phyloP scores from a whole-genome alignment of 441 rosid species.

The Erodium texanum region DNA sequence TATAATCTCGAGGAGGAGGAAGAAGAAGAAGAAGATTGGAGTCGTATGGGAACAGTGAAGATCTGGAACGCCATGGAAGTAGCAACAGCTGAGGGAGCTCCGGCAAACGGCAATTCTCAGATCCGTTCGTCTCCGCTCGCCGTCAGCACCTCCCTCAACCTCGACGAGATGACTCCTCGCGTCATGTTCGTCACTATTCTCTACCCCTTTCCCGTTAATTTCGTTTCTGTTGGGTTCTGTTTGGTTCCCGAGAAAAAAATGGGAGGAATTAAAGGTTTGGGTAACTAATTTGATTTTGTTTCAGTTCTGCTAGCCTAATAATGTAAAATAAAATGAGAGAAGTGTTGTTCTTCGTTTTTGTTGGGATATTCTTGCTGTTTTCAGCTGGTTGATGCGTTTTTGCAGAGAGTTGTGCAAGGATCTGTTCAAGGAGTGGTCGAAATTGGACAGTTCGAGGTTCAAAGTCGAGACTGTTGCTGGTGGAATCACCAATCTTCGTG shows the following conservation, averaged over 20 bases:
- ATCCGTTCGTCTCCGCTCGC: conserved; percentile 38
- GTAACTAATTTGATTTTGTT: no score
- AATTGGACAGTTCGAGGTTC: conserved; percentile 57
- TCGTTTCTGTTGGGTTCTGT: background rate
- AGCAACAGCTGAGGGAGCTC: conserved; percentile 10
- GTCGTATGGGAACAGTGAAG: conserved; percentile 35
- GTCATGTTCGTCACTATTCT: conserved; percentile 40
- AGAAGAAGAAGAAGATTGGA: background rate
- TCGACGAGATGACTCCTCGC: conserved; percentile 41
- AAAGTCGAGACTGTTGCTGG: conserved; percentile 72
- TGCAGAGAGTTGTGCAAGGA: conserved; percentile 74
- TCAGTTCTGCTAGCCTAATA: no score
- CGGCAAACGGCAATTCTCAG: conserved; percentile 16
- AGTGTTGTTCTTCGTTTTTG: no score
- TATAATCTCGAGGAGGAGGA: no score
- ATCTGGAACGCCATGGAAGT: conserved; percentile 37
- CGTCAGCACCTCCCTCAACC: conserved; percentile 48
- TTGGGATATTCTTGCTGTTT: no score
- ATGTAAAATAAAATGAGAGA: no score
- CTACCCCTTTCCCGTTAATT: background rate
- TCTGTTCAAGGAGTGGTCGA: conserved; percentile 69
- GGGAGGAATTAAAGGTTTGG: no score
- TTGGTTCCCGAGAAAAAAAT: no score
- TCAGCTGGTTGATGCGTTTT: background rate
- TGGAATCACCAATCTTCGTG: conserved; percentile 90